Percentiles rank a stretch among this genome's conserved stretches.
Evolutionary conservation across 805 yeast genomes (phyloP).

Genomic region (Yarrowia sp.): DNA sequence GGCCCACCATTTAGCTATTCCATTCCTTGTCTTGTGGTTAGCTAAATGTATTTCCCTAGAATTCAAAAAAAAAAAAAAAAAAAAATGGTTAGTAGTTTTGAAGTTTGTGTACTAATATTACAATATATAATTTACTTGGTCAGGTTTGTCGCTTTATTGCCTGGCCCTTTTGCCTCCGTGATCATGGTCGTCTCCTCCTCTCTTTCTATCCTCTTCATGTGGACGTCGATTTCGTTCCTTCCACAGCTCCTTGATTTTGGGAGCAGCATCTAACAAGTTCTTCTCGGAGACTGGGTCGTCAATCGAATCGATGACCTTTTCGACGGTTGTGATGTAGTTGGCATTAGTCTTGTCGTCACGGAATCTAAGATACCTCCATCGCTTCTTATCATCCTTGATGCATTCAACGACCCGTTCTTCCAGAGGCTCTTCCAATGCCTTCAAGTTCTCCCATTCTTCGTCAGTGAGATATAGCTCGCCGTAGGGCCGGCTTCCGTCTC

Average conservation of each 20-base stretch:
- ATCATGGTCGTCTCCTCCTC: slow-evolving; percentile 5
- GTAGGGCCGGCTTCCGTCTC: slow-evolving; percentile 55
- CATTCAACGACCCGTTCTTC: slow-evolving; percentile 90
- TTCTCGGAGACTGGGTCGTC: slow-evolving; percentile 80
- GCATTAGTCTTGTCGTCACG: slow-evolving; percentile 91
- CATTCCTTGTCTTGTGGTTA: too few species aligned
- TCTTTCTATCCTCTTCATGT: not conserved
- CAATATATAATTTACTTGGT: slow-evolving; percentile 11
- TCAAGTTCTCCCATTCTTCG: slow-evolving; percentile 77
- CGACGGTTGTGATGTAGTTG: slow-evolving; percentile 76
- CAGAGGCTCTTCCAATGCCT: slow-evolving; percentile 69
- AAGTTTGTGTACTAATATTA: not conserved
- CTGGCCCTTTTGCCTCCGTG: not conserved
- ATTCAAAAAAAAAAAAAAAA: too few species aligned
- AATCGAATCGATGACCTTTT: slow-evolving; percentile 77
- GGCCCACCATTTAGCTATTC: too few species aligned
- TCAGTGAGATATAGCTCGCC: slow-evolving; percentile 59
- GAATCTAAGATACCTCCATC: slow-evolving; percentile 83
- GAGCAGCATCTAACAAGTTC: slow-evolving; percentile 60
- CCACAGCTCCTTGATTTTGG: slow-evolving; percentile 60
- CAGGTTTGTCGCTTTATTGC: not conserved
- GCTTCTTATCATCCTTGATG: slow-evolving; percentile 58
- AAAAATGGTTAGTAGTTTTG: too few species aligned
- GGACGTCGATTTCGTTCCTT: slow-evolving; percentile 44
- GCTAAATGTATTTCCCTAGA: too few species aligned